Conservation (phyloP, 2,329 filamentous ascomycete species). For the Neofusicoccum umdonicola region DNA sequence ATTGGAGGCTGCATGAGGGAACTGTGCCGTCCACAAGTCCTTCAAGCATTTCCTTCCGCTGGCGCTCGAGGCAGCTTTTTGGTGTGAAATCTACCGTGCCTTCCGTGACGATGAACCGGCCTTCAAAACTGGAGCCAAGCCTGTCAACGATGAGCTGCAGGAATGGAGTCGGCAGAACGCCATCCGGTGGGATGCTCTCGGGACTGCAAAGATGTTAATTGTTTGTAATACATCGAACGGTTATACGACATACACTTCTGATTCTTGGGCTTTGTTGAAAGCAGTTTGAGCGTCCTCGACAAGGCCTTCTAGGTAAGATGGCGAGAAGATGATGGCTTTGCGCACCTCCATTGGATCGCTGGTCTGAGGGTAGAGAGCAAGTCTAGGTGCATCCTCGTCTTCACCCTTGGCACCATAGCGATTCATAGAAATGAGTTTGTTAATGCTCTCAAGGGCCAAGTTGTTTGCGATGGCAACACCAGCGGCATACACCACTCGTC, state of each 20-base stretch:
- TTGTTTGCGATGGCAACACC: constrained; percentile 21
- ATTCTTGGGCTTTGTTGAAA: not conserved
- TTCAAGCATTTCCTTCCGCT: not conserved
- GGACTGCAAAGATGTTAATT: not conserved
- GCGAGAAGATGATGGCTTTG: constrained; percentile 9
- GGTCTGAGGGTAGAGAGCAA: not conserved
- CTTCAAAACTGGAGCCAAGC: not conserved
- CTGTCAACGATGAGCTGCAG: constrained; percentile 6
- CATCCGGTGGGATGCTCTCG: constrained; percentile 1
- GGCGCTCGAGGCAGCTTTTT: not conserved
- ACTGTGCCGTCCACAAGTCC: not conserved
- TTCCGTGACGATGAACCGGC: not conserved
- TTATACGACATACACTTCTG: not conserved
- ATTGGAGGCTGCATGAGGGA: not conserved
- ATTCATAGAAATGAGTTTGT: constrained; percentile 21
- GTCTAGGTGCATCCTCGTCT: not conserved
- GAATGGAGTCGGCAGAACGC: not conserved
- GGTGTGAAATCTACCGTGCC: constrained; percentile 9
- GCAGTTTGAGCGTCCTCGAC: not conserved
- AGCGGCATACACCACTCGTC: not conserved
- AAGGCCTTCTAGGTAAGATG: not conserved
- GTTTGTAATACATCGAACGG: not conserved
- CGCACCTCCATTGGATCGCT: constrained; percentile 1
- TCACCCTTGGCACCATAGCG: not conserved
- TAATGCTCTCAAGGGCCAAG: constrained; percentile 26